Conservation (phyloP, 2,329 filamentous ascomycete species). For the Claviceps citrina region DNA sequence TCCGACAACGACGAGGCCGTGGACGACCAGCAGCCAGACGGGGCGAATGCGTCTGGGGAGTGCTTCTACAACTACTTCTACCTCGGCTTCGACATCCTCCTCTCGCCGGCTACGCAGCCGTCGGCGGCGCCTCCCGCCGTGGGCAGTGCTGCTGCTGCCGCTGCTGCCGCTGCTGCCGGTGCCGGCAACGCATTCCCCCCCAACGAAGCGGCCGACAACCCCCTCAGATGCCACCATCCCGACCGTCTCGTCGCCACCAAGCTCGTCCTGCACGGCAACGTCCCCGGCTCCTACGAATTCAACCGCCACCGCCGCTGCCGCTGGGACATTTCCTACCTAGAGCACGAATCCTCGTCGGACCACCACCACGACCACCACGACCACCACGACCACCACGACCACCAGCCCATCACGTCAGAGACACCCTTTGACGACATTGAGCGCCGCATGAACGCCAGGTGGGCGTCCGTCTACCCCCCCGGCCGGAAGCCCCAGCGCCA, state of each 20-base stretch:
- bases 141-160: too few species aligned
- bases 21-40: constrained; percentile 39
- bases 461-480: constrained; percentile 50
- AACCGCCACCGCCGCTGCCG: constrained; percentile 82
- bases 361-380: not conserved
- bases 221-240: constrained; percentile 27
- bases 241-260: constrained; percentile 76
- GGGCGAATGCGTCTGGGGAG: constrained; percentile 44
- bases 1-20: constrained; percentile 41
- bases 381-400: constrained; percentile 18
- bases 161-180: too few species aligned
- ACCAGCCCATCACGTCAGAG: constrained; percentile 51
- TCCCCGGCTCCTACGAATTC: constrained; percentile 91
- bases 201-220: constrained; percentile 12
- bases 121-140: constrained; percentile 42
- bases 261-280: constrained; percentile 83
- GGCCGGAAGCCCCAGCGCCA: constrained; percentile 36
- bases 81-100: constrained; percentile 80
- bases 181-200: constrained; percentile 4
- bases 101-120: constrained; percentile 59
- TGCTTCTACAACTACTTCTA: constrained; percentile 97
- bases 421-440: constrained; percentile 63
- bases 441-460: constrained; percentile 48
- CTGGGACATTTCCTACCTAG: constrained; percentile 59
- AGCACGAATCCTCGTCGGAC: not conserved